Evolutionary conservation across 73 alveolate species (phyloP).

Genomic region (Tetrahymena malaccensis): DNA sequence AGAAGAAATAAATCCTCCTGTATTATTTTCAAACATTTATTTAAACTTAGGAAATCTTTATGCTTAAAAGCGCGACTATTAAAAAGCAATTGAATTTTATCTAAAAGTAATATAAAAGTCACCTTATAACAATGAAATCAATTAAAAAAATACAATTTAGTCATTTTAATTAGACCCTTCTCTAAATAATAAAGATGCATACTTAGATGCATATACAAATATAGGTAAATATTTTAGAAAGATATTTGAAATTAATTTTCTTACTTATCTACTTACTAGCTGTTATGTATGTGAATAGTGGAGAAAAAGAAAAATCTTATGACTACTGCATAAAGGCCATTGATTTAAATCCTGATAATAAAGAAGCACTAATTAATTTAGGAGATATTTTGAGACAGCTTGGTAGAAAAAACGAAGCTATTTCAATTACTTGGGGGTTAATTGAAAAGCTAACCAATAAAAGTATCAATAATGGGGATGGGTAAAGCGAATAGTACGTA

Average conservation of each 20-base stretch:
- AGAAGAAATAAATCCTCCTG: background rate
- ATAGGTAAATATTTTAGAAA: background rate
- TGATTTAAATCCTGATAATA: conserved; percentile 34
- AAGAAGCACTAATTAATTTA: conserved; percentile 49
- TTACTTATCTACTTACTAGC: conserved; percentile 6
- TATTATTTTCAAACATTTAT: conserved; percentile 14
- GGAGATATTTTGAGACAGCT: conserved; percentile 56
- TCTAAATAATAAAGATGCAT: conserved; percentile 51
- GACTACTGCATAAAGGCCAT: conserved; percentile 45
- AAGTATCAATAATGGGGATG: background rate
- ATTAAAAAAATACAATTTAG: background rate
- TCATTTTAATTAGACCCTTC: conserved; percentile 1
- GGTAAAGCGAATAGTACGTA: background rate
- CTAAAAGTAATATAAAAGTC: conserved; percentile 7
- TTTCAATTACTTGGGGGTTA: conserved; percentile 42
- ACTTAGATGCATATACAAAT: conserved; percentile 49
- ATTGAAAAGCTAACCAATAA: conserved; percentile 1
- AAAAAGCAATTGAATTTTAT: conserved; percentile 42
- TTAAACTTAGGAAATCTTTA: conserved; percentile 45
- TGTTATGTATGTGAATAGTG: conserved; percentile 32
- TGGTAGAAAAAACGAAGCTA: conserved; percentile 56
- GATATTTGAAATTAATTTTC: too few species aligned
- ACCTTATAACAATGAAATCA: conserved; percentile 7
- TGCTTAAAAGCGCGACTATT: conserved; percentile 21
- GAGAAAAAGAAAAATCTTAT: conserved; percentile 36